Conservation (phyloP, 352 stramenopile genomes). For the Phytophthora cactorum region DNA sequence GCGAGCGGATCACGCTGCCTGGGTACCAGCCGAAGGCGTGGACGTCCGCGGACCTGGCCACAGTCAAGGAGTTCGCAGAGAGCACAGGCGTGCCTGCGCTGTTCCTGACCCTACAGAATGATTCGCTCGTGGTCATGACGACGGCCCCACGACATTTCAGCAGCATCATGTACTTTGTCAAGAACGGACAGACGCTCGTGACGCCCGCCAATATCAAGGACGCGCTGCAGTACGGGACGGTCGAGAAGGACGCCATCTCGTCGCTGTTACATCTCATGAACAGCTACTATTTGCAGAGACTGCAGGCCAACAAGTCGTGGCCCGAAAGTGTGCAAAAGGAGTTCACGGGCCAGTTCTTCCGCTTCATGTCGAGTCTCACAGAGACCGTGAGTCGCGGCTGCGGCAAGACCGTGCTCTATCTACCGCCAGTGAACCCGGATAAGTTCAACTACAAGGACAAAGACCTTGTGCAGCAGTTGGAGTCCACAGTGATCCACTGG, state of each 20-base stretch:
- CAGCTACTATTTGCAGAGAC: conserved; percentile 80
- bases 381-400: conserved; percentile 91
- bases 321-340: conserved; percentile 95
- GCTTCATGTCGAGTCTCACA: conserved; percentile 96
- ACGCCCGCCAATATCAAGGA: conserved; percentile 65
- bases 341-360: conserved; percentile 94
- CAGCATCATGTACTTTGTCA: conserved; percentile 90
- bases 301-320: conserved; percentile 86
- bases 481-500: conserved; percentile 97
- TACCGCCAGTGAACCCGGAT: conserved; percentile 83
- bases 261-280: conserved; percentile 89
- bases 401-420: conserved; percentile 95
- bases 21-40: conserved; percentile 75
- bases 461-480: conserved; percentile 95
- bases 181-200: conserved; percentile 79
- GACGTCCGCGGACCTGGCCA: conserved; percentile 79
- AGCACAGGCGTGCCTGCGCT: conserved; percentile 68
- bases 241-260: conserved; percentile 77
- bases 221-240: conserved; percentile 77
- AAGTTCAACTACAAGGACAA: conserved; percentile 93
- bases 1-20: conserved; percentile 76
- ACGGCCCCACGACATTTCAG: conserved; percentile 52
- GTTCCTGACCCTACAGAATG: conserved; percentile 65
- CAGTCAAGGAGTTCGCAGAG: conserved; percentile 86
- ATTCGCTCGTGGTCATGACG: conserved; percentile 60